These are phyloP conservation scores for Scheffersomyces lignosus DNA, from an alignment of 805 yeast species.

Conservation along the genomic window DNA sequence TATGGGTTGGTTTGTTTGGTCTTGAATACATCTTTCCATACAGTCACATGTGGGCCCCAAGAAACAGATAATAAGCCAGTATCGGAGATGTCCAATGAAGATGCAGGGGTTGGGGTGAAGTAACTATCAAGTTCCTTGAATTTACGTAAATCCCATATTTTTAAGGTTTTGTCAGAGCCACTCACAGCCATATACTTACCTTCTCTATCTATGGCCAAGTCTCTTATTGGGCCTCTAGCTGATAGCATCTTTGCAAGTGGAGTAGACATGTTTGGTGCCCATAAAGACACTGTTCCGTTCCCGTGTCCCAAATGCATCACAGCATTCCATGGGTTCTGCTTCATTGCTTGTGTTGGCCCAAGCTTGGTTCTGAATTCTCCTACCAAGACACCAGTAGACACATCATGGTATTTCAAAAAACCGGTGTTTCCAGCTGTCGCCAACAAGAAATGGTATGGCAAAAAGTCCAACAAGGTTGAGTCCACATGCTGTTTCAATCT, in stretches of 20 bases:
- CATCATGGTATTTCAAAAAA: constrained; percentile 88
- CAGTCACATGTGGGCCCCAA: constrained; percentile 93
- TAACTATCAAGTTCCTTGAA: constrained; percentile 74
- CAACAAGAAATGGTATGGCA: constrained; percentile 89
- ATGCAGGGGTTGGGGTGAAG: constrained; percentile 80
- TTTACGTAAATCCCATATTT: constrained; percentile 91
- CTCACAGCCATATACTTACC: constrained; percentile 94
- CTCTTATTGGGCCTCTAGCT: constrained; percentile 84
- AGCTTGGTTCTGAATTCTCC: constrained; percentile 81
- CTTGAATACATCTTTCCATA: constrained; percentile 86
- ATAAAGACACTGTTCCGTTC: constrained; percentile 87
- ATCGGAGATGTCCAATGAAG: constrained; percentile 78
- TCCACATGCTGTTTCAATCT: constrained; percentile 88
- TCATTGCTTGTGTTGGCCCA: constrained; percentile 88
- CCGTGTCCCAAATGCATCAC: constrained; percentile 91
- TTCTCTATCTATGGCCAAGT: constrained; percentile 83
- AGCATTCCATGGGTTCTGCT: constrained; percentile 95
- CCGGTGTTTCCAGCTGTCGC: constrained; percentile 91
- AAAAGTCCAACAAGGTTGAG: constrained; percentile 75
- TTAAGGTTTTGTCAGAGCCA: constrained; percentile 80
- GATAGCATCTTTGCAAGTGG: constrained; percentile 83
- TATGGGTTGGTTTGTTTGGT: constrained; percentile 79
- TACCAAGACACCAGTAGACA: constrained; percentile 85
- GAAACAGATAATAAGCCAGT: constrained; percentile 85
- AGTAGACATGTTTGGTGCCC: constrained; percentile 88